Conservation (phyloP, 495 filamentous ascomycete species). For the Neurospora sp. region DNA sequence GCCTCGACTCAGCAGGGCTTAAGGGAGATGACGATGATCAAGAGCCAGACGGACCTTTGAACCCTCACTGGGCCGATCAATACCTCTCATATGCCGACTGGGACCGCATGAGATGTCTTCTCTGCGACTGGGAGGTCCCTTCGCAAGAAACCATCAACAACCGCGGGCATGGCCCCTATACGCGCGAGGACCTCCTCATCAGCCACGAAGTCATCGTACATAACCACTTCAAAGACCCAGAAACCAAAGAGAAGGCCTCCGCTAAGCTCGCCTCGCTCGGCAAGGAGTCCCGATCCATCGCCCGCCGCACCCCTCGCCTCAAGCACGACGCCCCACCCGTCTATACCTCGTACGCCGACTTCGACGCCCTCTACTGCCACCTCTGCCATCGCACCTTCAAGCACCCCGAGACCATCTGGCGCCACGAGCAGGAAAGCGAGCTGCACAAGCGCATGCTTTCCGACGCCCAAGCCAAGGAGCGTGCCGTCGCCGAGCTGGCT, state of each 20-base stretch:
- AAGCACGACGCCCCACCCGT: constrained; percentile 15
- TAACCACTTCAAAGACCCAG: constrained; percentile 18
- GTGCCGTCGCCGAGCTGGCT: constrained; percentile 41
- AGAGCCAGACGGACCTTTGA: constrained; percentile 9
- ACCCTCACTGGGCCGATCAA: constrained; percentile 15
- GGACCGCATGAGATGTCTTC: constrained; percentile 21
- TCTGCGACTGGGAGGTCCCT: constrained; percentile 22
- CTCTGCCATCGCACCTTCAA: constrained; percentile 71
- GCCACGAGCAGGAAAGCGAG: constrained; percentile 66
- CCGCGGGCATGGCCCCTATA: constrained; percentile 10
- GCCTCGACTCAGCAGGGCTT: neutral
- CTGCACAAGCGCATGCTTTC: constrained; percentile 64
- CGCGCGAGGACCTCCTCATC: constrained; percentile 19
- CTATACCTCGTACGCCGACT: constrained; percentile 55
- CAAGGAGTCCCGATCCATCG: constrained; percentile 15
- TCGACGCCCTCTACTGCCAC: constrained; percentile 61
- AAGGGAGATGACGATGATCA: constrained; percentile 9
- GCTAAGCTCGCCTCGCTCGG: constrained; percentile 19
- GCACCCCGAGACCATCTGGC: constrained; percentile 53
- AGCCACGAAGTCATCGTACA: constrained; percentile 22
- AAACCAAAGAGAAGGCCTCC: constrained; percentile 23
- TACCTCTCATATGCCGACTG: constrained; percentile 27
- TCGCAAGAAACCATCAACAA: constrained; percentile 12
- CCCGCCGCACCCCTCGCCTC: constrained; percentile 17
- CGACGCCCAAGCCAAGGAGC: constrained; percentile 47